phyloP scores from a whole-genome alignment of 306 rosid species.

The Castanopsis chinensis region DNA sequence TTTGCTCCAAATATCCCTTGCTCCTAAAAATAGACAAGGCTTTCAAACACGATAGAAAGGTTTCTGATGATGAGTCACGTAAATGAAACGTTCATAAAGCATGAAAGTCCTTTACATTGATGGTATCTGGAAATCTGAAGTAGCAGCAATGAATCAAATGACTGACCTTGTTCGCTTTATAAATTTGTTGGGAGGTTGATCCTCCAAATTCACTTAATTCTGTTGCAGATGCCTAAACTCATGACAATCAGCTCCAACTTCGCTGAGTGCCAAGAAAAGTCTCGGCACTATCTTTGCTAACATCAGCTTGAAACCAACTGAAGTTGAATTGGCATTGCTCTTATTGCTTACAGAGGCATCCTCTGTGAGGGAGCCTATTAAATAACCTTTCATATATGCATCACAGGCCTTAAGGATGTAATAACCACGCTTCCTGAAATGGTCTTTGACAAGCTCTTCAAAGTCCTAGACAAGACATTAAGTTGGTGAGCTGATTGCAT shows the following conservation, averaged over 20 bases:
- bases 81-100: conserved; percentile 19
- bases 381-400: conserved; percentile 84
- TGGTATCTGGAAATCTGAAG: conserved; percentile 21
- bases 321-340: conserved; percentile 67
- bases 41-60: conserved; percentile 23
- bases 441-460: conserved; percentile 72
- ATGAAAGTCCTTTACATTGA: conserved; percentile 30
- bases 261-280: conserved; percentile 64
- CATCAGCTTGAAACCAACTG: conserved; percentile 96
- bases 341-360: conserved; percentile 63
- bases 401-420: conserved; percentile 95
- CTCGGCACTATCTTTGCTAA: conserved; percentile 80
- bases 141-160: background rate
- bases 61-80: conserved; percentile 11
- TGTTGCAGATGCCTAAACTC: conserved; percentile 79
- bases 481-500: background rate
- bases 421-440: conserved; percentile 82
- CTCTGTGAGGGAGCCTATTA: conserved; percentile 73
- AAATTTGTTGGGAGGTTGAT: conserved; percentile 18
- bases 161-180: conserved; percentile 31
- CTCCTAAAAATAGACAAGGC: conserved; percentile 30
- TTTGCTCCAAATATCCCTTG: conserved; percentile 26
- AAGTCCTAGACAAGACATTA: conserved; percentile 61
- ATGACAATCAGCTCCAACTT: conserved; percentile 76
- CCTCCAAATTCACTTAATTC: conserved; percentile 31